Percentiles rank a stretch among this genome's conserved stretches.
Conservation (phyloP, 768 basidiomycete species). For the Cyathus striatus region DNA sequence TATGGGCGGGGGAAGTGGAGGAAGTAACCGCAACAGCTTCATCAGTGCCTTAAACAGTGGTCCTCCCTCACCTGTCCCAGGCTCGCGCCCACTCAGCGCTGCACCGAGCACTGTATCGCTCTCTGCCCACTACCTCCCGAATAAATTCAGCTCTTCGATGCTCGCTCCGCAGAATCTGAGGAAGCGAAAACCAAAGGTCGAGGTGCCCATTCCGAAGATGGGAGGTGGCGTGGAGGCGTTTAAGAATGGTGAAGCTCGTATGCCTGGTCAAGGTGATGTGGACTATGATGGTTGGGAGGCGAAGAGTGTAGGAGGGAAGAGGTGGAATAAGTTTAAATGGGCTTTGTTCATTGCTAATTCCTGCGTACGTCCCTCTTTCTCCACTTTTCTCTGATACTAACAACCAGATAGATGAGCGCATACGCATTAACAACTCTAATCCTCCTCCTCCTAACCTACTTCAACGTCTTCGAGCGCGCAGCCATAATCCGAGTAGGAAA, state of each 20-base stretch:
- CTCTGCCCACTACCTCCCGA: constrained; percentile 69
- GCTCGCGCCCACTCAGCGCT: too few species aligned
- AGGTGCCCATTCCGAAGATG: constrained; percentile 41
- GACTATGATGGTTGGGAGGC: neutral
- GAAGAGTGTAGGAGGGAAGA: constrained; percentile 23
- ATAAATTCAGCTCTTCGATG: constrained; percentile 57
- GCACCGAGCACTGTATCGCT: constrained; percentile 52
- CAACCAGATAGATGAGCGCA: constrained; percentile 32
- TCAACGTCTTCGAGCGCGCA: constrained; percentile 64
- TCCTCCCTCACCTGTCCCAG: too few species aligned
- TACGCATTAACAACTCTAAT: constrained; percentile 62
- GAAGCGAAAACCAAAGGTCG: constrained; percentile 26
- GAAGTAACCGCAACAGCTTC: too few species aligned
- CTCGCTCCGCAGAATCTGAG: constrained; percentile 25
- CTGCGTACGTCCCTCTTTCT: constrained; percentile 16
- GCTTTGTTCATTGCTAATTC: constrained; percentile 64
- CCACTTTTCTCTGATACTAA: neutral
- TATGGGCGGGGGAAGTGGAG: too few species aligned
- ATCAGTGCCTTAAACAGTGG: too few species aligned
- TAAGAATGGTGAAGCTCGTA: constrained; percentile 43
- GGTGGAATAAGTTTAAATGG: constrained; percentile 90
- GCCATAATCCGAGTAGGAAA: constrained; percentile 70
- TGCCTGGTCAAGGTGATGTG: constrained; percentile 26
- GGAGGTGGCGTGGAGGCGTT: constrained; percentile 74
- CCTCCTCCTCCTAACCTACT: constrained; percentile 69